Evolutionary conservation across 257 asterid genomes (phyloP).

Genomic region (Solanum arcanum): DNA sequence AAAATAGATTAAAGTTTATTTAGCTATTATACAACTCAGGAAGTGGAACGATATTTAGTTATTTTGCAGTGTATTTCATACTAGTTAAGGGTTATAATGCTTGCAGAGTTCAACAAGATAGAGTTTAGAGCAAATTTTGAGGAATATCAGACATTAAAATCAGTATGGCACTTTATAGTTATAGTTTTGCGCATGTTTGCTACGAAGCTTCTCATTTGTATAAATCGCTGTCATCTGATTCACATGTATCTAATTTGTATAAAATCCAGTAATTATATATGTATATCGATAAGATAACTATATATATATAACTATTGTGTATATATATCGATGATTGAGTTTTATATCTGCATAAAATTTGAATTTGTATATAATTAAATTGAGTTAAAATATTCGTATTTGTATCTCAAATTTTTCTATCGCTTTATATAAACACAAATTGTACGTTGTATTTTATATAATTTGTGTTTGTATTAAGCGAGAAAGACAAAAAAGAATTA

Average conservation of each 20-base stretch:
- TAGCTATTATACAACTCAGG: background rate
- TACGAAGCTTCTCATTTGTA: too few species aligned
- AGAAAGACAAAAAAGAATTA: too few species aligned
- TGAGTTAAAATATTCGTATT: too few species aligned
- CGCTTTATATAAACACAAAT: background rate
- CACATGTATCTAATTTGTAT: too few species aligned
- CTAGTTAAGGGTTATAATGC: background rate
- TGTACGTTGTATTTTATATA: too few species aligned
- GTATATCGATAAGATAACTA: too few species aligned
- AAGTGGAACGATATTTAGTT: background rate
- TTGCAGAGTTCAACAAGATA: background rate
- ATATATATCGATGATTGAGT: background rate
- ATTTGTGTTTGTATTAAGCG: too few species aligned
- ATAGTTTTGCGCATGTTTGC: background rate
- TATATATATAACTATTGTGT: background rate
- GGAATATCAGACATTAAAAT: background rate
- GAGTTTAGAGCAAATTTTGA: background rate
- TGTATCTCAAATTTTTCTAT: background rate
- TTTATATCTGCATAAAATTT: background rate
- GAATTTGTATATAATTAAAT: background rate
- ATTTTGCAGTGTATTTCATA: background rate
- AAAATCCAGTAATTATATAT: too few species aligned
- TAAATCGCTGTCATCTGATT: too few species aligned
- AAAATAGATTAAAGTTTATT: background rate
- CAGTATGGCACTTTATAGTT: too few species aligned